Evolutionary conservation across 257 asterid species (phyloP).

Genomic region (Anisodus acutangulus): DNA sequence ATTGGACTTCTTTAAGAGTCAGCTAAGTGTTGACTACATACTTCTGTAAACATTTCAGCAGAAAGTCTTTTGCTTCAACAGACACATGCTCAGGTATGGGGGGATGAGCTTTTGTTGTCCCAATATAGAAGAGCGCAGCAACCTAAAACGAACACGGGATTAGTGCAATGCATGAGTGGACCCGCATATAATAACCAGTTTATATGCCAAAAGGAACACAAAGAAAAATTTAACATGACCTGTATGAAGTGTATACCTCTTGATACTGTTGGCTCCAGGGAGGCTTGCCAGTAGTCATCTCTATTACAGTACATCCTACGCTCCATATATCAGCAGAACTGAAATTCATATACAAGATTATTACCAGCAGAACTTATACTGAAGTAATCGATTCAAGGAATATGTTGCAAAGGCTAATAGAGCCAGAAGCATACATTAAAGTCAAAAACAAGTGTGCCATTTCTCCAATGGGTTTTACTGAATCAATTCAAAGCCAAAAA

Average conservation of each 20-base stretch:
- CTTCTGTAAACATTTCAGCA: slow-evolving; percentile 91
- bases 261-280: slow-evolving; percentile 99
- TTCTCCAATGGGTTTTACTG: neutral
- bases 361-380: slow-evolving; percentile 22
- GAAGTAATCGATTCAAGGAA: neutral
- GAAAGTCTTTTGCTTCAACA: slow-evolving; percentile 83
- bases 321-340: slow-evolving; percentile 99
- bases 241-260: slow-evolving; percentile 45
- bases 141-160: slow-evolving; percentile 52
- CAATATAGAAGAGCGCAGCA: slow-evolving; percentile 97
- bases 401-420: slow-evolving; percentile 4
- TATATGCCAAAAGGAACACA: slow-evolving; percentile 21
- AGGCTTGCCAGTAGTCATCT: slow-evolving; percentile 99
- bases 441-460: neutral
- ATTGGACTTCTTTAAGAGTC: neutral
- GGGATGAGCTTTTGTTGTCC: slow-evolving; percentile 98
- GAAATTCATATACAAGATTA: slow-evolving; percentile 21
- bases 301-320: slow-evolving; percentile 98
- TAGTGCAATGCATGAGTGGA: slow-evolving; percentile 2
- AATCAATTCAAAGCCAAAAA: slow-evolving; percentile 1
- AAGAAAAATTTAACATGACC: neutral
- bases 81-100: slow-evolving; percentile 99
- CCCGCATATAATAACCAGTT: neutral
- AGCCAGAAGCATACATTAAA: neutral
- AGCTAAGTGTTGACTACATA: slow-evolving; percentile 40